phyloP scores from a whole-genome alignment of 1,284 basidiomycete species.

The Apiotrichum domesticum region DNA sequence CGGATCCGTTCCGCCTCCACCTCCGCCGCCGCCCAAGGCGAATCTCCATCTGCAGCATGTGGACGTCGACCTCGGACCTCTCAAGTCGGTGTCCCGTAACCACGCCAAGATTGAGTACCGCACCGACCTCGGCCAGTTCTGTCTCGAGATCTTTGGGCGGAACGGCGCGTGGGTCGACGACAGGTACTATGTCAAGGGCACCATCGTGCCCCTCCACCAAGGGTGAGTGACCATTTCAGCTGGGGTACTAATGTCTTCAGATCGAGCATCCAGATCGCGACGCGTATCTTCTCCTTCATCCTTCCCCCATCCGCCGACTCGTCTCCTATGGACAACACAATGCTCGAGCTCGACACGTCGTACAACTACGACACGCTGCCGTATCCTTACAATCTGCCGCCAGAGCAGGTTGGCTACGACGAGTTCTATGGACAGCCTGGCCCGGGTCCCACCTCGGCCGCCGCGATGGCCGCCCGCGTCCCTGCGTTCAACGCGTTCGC shows the following conservation, averaged over 20 bases:
- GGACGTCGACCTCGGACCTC: slow-evolving; percentile 92
- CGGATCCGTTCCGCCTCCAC: slow-evolving; percentile 15
- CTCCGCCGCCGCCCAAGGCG: slow-evolving; percentile 31
- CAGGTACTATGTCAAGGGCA: slow-evolving; percentile 83
- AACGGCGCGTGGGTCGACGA: slow-evolving; percentile 99
- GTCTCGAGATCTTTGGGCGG: slow-evolving; percentile 82
- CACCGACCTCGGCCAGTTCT: slow-evolving; percentile 63
- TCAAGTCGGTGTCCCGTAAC: slow-evolving; percentile 92
- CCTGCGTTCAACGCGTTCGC: slow-evolving; percentile 45
- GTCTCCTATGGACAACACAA: slow-evolving; percentile 31
- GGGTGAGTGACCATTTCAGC: slow-evolving; percentile 53
- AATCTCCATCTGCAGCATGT: slow-evolving; percentile 53
- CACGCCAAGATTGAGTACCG: slow-evolving; percentile 86
- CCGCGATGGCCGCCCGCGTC: slow-evolving; percentile 30
- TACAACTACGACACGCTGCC: slow-evolving; percentile 27
- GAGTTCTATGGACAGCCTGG: slow-evolving; percentile 41
- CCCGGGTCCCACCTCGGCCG: slow-evolving; percentile 32
- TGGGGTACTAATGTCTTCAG: slow-evolving; percentile 49
- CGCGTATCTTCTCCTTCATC: slow-evolving; percentile 93
- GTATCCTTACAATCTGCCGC: slow-evolving; percentile 40
- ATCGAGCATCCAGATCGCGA: slow-evolving; percentile 97
- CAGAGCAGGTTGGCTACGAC: slow-evolving; percentile 35
- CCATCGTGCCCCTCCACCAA: slow-evolving; percentile 71
- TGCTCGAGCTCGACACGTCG: slow-evolving; percentile 21
- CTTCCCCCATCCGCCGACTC: slow-evolving; percentile 56